Evolutionary conservation across 441 rosid genomes (phyloP).

Genomic region (Rhodomyrtus psidioides): DNA sequence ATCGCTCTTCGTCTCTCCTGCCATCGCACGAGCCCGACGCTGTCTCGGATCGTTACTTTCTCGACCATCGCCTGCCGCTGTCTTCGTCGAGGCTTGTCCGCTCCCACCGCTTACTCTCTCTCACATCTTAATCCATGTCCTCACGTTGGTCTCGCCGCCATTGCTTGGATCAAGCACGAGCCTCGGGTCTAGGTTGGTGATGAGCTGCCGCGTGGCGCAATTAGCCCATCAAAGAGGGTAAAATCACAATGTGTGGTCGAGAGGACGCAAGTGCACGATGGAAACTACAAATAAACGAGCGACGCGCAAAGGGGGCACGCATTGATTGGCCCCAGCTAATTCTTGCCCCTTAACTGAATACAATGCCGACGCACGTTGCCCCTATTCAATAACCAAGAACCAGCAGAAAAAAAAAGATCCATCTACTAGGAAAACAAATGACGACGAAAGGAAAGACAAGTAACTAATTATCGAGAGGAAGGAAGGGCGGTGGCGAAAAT

Average conservation of each 20-base stretch:
- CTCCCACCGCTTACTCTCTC: not conserved
- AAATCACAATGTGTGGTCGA: not conserved
- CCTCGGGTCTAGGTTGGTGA: not conserved
- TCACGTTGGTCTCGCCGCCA: not conserved
- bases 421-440: not conserved
- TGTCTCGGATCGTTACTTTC: too few species aligned
- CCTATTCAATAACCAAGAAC: constrained; percentile 7
- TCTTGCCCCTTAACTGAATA: not conserved
- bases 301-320: not conserved
- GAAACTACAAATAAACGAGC: not conserved
- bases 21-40: too few species aligned
- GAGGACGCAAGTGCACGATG: not conserved
- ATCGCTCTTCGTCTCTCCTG: not conserved
- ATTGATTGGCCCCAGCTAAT: not conserved
- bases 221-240: not conserved
- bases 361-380: not conserved
- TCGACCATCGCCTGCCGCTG: too few species aligned
- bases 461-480: not conserved
- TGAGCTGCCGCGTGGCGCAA: not conserved
- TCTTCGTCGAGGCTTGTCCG: not conserved
- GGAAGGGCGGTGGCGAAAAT: not conserved
- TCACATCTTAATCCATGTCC: not conserved
- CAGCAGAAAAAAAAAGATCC: too few species aligned
- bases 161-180: not conserved
- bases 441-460: not conserved